Evolutionary conservation across 495 filamentous ascomycete species (phyloP), one percentile per base, ranked within the genome.

Genomic region (Hyaloscypha hepaticicola): DNA sequence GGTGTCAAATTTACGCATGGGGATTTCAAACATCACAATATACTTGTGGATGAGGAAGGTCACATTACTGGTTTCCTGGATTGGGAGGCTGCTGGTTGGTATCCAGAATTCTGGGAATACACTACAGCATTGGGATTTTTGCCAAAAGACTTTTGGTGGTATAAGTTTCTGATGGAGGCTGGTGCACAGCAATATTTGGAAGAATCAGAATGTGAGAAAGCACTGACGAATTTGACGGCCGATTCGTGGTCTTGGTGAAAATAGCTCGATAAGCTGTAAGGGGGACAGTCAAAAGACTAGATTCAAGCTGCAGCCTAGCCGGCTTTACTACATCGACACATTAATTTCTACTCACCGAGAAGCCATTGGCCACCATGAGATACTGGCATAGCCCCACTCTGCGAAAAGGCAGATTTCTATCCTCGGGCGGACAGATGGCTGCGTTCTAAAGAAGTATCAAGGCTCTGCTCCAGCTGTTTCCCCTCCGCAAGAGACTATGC

Each of bases 31-130:
- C 72, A 72, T 7, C 67, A 67, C 8, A 77, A 77, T 69, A 74
- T 83, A 27, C 68, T 81, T 59, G 72, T 82, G 1, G 72, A 80
- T 63, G 65, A 75, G 29, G 28, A 66, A 29, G 61, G 70, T 24
- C 69, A 58, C 8, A 73, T 82, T 58, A 77, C 72, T 0, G 79
- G 71, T 14, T 64, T 84, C 31, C 55, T 83, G 0, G 78, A 80
- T 61, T 81, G 79, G 80, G 79, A 82, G 70, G 67, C 19, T 26
- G 73, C 77, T 28, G 79, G 79, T 2, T 82, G 79, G 79, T 81
- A 77, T 70, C 77, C 80, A 2, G 77, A 79, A 3, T 81, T 80
- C 63, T 82, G 78, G 80, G 81, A 82, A 69, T 81, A 77, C 70
- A 77, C 77, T 33, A 76, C 33, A 27, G 57, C 57, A 41, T 8